Conservation (phyloP, 768 basidiomycete genomes). For the Termitomyces sp. region DNA sequence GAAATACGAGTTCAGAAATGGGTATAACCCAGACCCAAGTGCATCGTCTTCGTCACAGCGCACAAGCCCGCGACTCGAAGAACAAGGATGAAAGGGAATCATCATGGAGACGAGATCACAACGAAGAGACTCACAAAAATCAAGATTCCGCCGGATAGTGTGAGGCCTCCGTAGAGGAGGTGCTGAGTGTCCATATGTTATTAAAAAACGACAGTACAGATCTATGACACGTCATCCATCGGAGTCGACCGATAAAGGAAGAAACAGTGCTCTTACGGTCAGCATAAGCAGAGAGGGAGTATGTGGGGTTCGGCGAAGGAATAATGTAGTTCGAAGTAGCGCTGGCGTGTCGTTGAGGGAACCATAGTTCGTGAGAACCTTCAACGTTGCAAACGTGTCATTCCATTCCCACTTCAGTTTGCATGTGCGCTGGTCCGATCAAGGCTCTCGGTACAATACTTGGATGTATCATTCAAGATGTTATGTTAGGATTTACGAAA, state of each 20-base stretch:
- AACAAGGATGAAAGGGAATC: constrained; percentile 86
- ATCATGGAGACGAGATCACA: constrained; percentile 34
- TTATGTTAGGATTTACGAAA: not conserved
- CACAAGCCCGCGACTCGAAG: constrained; percentile 72
- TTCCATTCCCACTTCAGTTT: not conserved
- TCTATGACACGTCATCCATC: constrained; percentile 2
- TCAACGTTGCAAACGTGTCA: constrained; percentile 5
- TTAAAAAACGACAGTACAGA: constrained; percentile 6
- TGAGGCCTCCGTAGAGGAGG: constrained; percentile 32
- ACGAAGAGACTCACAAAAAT: constrained; percentile 31
- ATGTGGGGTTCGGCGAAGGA: constrained; percentile 2
- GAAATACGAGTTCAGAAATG: constrained; percentile 29
- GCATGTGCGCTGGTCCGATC: not conserved
- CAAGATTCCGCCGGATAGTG: constrained; percentile 25
- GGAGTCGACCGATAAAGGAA: not conserved
- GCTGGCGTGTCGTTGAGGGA: constrained; percentile 3
- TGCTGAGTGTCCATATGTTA: constrained; percentile 23
- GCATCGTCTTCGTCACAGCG: constrained; percentile 67
- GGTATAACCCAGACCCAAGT: constrained; percentile 42
- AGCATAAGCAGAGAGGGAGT: constrained; percentile 10
- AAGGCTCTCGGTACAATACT: constrained; percentile 6
- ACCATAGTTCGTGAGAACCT: constrained; percentile 15
- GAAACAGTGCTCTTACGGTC: constrained; percentile 7
- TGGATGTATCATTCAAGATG: not conserved
- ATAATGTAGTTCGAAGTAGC: constrained; percentile 3